Evolutionary conservation across 331 rosid genomes (phyloP), one percentile per base, ranked within the genome.

Genomic region (Spiraea crenata): DNA sequence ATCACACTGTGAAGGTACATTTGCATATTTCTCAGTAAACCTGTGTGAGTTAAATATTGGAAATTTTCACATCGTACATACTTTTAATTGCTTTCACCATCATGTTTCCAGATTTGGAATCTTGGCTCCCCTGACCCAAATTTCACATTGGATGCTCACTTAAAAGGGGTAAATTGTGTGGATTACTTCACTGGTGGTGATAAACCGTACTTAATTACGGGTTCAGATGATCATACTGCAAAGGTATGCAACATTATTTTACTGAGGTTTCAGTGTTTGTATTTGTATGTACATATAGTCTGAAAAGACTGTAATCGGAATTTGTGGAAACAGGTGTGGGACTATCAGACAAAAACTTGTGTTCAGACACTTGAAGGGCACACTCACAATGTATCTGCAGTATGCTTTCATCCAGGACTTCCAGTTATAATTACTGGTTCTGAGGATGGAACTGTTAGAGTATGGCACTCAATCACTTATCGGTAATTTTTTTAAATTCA

Each of bases 351-450:
- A 57, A 77, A 77, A 78, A 84, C 65, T 35, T 83, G 85, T 70
- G 85, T 90, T 37, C 83, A 90, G 67, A 90, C 96, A 73, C 90
- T 93, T 25, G 98, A 90, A 80, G 95, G 96, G 48, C 96, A 93
- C 82, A 77, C 71, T 50, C 85, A 89, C 82, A 93, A 93, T 84
- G 86, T 93, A 31, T 85, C 92, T 47, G 77, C 89, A 71, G 79
- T 83, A 3, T 88, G 89, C 80, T 84, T 77, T 69, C 96, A 88
- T 77, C 90, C 96, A 3, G 92, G 89, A 69, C 81, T 90, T 77
- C 91, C 96, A 5, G 79, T 90, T 52, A 82, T 89, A 76, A 63
- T 93, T 71, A 89, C 98, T 50, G 86, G 95, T 72, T 90, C 97
- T 3, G 97, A 93, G 75, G 98, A 93, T 80, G 86, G 84, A 61